Conservation (phyloP, 2,329 filamentous ascomycete species). For the Pezicula rhizophila region DNA sequence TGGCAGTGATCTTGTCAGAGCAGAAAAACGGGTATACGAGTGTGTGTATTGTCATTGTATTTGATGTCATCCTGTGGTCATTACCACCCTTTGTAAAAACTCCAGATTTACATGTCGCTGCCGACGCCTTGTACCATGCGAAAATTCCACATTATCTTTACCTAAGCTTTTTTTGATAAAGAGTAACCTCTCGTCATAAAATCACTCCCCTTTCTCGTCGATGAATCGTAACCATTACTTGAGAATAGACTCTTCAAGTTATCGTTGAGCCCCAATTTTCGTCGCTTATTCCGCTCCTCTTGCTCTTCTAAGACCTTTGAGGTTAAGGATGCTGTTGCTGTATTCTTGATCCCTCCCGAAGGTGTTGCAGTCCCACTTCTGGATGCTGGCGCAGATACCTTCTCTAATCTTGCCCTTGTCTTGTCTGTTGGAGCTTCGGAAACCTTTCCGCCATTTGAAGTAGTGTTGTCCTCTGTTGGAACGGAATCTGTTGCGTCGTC, state of each 20-base stretch:
- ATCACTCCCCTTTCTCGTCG: conserved; percentile 36
- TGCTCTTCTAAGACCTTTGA: conserved; percentile 84
- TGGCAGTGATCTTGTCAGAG: too few relatives aligned
- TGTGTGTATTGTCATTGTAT: neutral
- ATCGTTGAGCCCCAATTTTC: conserved; percentile 58
- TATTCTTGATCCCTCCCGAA: conserved; percentile 69
- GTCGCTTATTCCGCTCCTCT: conserved; percentile 71
- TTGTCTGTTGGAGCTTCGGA: conserved; percentile 20
- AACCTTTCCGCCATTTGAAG: conserved; percentile 11
- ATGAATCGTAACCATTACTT: conserved; percentile 33
- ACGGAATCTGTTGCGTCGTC: conserved; percentile 35
- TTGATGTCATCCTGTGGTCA: neutral
- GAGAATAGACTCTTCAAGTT: conserved; percentile 50
- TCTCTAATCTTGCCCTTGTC: conserved; percentile 20
- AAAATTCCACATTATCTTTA: neutral
- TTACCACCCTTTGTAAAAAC: neutral
- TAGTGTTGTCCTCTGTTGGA: conserved; percentile 23
- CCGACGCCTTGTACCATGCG: conserved; percentile 1
- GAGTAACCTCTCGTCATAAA: conserved; percentile 55
- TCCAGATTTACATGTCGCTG: neutral
- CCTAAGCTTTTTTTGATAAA: conserved; percentile 36
- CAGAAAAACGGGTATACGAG: too few relatives aligned
- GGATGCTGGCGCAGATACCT: conserved; percentile 11
- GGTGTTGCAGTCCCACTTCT: conserved; percentile 29
- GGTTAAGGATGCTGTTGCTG: conserved; percentile 77